These are phyloP conservation scores for Aleurites moluccanus DNA, from an alignment of 441 rosid species.

Conservation along the genomic window DNA sequence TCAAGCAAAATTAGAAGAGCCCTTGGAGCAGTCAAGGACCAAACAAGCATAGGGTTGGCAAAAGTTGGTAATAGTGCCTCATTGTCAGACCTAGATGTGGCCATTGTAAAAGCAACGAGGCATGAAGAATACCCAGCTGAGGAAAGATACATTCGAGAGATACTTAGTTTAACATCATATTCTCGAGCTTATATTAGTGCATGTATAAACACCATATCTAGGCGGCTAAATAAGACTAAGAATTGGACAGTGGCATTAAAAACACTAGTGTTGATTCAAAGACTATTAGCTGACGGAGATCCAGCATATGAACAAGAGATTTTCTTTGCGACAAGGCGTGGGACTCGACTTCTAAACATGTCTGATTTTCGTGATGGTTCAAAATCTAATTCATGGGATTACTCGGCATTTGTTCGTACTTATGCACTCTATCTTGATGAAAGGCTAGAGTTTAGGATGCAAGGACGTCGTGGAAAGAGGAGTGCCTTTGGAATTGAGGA, in stretches of 20 bases:
- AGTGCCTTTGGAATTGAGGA: slow-evolving; percentile 46
- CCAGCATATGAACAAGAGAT: slow-evolving; percentile 82
- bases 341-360: slow-evolving; percentile 81
- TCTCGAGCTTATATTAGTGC: slow-evolving; percentile 58
- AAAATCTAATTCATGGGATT: slow-evolving; percentile 67
- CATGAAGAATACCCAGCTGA: slow-evolving; percentile 85
- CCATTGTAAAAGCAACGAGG: slow-evolving; percentile 81
- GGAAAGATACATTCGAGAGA: slow-evolving; percentile 69
- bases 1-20: slow-evolving; percentile 67
- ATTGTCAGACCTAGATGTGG: slow-evolving; percentile 71
- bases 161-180: slow-evolving; percentile 64
- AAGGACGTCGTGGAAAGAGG: slow-evolving; percentile 53
- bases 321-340: slow-evolving; percentile 80
- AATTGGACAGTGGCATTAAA: slow-evolving; percentile 93
- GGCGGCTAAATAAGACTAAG: slow-evolving; percentile 76
- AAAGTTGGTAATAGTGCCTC: slow-evolving; percentile 68
- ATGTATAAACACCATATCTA: slow-evolving; percentile 52
- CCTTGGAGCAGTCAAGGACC: slow-evolving; percentile 83
- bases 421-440: slow-evolving; percentile 79
- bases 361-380: slow-evolving; percentile 75
- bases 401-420: slow-evolving; percentile 78
- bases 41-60: slow-evolving; percentile 84
- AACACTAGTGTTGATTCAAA: slow-evolving; percentile 64
- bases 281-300: slow-evolving; percentile 69
- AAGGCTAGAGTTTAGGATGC: slow-evolving; percentile 73